Base-by-base conservation (phyloP, 1,284 basidiomycete species). In the Rhodotorula mucilaginosa region DNA sequence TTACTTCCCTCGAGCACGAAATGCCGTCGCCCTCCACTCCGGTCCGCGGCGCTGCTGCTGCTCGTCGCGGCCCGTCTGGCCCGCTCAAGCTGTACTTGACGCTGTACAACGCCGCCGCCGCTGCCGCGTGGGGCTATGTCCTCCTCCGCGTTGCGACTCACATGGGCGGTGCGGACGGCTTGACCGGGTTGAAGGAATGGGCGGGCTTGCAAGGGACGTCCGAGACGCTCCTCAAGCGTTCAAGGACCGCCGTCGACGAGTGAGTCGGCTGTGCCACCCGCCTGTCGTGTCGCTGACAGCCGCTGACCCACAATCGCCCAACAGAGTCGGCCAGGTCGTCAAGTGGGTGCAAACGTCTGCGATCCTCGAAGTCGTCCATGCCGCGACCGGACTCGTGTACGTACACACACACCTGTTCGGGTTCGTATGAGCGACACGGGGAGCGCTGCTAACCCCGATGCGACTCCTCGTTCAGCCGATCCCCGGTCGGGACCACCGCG, bases 271-370 rank as follows among this genome's bases (percentile, higher is more conserved):
- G 34, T 34, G 34, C 34, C 34, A 34, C 7, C 7, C 7, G 34
- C 34, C 34, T 34, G 34, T 34, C 34, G 4, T 34, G 7, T 82
- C 82, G 63, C 13, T 16, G 49, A 26, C 26, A 12, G 2, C 29
- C 26, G 7, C 5, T 54, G 1, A 26, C 3, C 18, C 21, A 34
- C 34, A 34, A 26, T 26, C 34, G 7, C 4, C 34, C 34, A 34
- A 49, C 47, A 75, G 78, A 5, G 84, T 93, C 1, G 92, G 92
- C 59, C 75, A 81, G 12, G 81, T 84, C 57, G 89, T 90, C 2
- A 86, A 88, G 39, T 83, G 88, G 73, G 90, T 95, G 5, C 94
- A 97, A 83, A 91, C 86, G 34, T 86, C 87, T 58, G 94, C 94
- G 1, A 78, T 88, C 1, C 82, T 97, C 58, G 94, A 97, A 81